These are phyloP conservation scores for Rhazya stricta DNA, from an alignment of 257 asterid species.

Conservation along the genomic window DNA sequence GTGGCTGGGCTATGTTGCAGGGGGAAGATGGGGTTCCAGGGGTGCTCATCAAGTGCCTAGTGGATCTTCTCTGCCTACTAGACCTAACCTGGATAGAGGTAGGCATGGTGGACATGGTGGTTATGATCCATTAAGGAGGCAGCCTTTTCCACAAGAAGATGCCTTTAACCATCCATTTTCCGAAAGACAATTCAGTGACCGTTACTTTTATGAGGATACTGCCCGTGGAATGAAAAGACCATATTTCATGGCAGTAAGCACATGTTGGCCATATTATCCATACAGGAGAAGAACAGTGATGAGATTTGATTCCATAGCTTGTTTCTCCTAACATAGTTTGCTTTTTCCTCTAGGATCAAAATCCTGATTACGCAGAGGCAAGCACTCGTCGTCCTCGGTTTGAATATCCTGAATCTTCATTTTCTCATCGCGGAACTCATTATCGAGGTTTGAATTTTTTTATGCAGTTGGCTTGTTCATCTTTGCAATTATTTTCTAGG, in stretches of 20 bases:
- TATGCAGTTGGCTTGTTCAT: conserved; percentile 11
- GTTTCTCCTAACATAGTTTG: background rate
- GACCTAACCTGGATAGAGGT: conserved; percentile 32
- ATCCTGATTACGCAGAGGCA: conserved; percentile 44
- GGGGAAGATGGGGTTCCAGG: conserved; percentile 49
- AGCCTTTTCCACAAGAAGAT: conserved; percentile 40
- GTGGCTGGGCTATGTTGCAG: conserved; percentile 23
- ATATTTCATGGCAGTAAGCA: conserved; percentile 44
- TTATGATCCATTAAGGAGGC: conserved; percentile 37
- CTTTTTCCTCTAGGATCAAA: conserved; percentile 34
- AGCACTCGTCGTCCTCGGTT: conserved; percentile 45
- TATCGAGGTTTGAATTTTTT: conserved; percentile 31
- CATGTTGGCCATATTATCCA: background rate
- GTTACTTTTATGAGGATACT: conserved; percentile 34
- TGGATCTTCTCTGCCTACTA: conserved; percentile 30
- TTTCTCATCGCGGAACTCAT: conserved; percentile 33
- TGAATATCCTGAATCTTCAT: conserved; percentile 37
- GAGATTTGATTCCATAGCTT: background rate
- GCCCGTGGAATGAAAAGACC: conserved; percentile 50
- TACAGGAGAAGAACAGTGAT: background rate
- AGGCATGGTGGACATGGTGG: conserved; percentile 32
- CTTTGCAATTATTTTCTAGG: background rate
- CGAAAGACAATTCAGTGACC: conserved; percentile 44
- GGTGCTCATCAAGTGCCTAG: conserved; percentile 32
- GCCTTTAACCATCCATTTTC: conserved; percentile 34